These are phyloP conservation scores for Silene conica DNA, from an alignment of 148 eudicot species.

Conservation along the genomic window DNA sequence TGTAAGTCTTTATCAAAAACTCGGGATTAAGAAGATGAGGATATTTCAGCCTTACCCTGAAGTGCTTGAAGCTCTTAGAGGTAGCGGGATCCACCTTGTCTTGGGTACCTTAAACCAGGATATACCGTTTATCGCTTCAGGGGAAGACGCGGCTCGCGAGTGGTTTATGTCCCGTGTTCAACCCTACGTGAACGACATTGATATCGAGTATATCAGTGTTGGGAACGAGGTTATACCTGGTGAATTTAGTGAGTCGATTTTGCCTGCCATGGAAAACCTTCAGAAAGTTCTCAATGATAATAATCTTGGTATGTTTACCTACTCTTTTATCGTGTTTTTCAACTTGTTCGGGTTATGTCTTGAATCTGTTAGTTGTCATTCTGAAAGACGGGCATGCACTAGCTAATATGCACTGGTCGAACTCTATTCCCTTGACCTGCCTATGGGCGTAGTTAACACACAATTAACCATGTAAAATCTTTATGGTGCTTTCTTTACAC, in stretches of 20 bases:
- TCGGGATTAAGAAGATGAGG: slow-evolving; percentile 32
- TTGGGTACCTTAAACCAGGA: slow-evolving; percentile 44
- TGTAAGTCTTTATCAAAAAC: slow-evolving; percentile 29
- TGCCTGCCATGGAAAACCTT: slow-evolving; percentile 50
- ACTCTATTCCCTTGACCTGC: too few species aligned
- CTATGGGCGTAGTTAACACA: too few species aligned
- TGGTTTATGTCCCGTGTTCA: slow-evolving; percentile 38
- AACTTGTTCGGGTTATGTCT: too few species aligned
- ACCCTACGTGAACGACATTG: slow-evolving; percentile 29
- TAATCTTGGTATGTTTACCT: slow-evolving; percentile 20
- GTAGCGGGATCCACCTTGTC: slow-evolving; percentile 35
- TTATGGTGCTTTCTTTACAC: too few species aligned
- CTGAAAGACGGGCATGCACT: too few species aligned
- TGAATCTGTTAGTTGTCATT: too few species aligned
- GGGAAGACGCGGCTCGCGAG: slow-evolving; percentile 28
- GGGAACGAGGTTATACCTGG: slow-evolving; percentile 63
- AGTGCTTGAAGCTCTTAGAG: slow-evolving; percentile 47
- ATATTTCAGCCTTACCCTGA: slow-evolving; percentile 46
- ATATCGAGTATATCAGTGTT: slow-evolving; percentile 35
- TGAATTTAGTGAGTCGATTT: slow-evolving; percentile 26
- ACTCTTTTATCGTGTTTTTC: neutral
- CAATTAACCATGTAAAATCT: neutral
- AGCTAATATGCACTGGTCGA: too few species aligned
- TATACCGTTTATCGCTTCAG: slow-evolving; percentile 26
- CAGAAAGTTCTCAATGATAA: slow-evolving; percentile 27